These are phyloP conservation scores for Cryptosporidium tyzzeri DNA, from an alignment of 169 alveolate species.

Conservation along the genomic window DNA sequence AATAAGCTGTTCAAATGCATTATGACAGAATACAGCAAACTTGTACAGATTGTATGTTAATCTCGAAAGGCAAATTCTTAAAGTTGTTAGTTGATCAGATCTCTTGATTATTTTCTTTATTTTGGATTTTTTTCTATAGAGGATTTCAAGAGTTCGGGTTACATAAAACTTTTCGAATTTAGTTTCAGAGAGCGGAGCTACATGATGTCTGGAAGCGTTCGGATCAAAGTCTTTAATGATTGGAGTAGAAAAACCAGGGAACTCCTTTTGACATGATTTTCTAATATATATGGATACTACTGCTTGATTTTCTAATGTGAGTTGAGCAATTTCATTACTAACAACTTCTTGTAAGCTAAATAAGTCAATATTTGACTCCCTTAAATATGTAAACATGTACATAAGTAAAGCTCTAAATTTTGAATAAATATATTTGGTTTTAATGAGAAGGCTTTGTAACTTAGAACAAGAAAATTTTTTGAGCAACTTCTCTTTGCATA, in stretches of 20 bases:
- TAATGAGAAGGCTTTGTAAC: background rate
- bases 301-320: background rate
- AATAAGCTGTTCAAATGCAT: background rate
- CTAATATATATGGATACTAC: background rate
- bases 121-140: background rate
- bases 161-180: background rate
- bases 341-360: too few relatives aligned
- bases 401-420: background rate
- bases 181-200: background rate
- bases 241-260: background rate
- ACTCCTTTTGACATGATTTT: background rate
- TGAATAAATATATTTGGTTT: background rate
- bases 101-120: background rate
- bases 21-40: background rate
- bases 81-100: background rate
- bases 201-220: background rate
- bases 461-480: background rate
- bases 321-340: background rate
- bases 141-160: background rate
- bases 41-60: background rate
- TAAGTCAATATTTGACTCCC: background rate
- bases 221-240: background rate
- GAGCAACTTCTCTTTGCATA: slow-evolving; percentile 1
- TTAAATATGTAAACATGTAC: background rate
- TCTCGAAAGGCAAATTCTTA: background rate